Evolutionary conservation across 2,329 filamentous ascomycete species (phyloP).

Genomic region (Xenosphaeropsis pyriputrescens): DNA sequence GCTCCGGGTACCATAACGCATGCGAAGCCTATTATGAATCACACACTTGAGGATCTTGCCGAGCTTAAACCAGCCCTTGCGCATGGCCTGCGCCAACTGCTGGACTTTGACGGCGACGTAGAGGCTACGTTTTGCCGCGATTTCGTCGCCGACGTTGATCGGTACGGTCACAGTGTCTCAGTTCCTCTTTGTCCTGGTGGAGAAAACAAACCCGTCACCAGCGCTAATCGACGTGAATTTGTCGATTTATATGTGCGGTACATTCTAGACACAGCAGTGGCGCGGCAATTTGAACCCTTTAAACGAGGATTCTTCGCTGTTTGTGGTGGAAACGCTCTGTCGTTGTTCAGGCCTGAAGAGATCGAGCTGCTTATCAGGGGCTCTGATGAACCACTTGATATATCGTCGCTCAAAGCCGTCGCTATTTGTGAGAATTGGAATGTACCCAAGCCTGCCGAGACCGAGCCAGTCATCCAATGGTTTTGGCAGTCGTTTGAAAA

Average conservation of each 20-base stretch:
- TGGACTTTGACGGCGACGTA: conserved; percentile 77
- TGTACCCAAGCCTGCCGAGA: conserved; percentile 33
- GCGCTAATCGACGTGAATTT: conserved; percentile 69
- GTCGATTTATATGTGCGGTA: conserved; percentile 75
- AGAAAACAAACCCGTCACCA: conserved; percentile 65
- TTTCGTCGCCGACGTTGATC: conserved; percentile 65
- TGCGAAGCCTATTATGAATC: conserved; percentile 48
- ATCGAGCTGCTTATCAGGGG: conserved; percentile 79
- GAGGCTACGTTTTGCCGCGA: conserved; percentile 67
- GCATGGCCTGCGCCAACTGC: conserved; percentile 56
- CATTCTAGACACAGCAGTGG: conserved; percentile 62
- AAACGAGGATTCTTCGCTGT: conserved; percentile 89
- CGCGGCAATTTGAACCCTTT: conserved; percentile 82
- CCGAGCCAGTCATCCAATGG: conserved; percentile 60
- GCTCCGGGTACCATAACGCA: conserved; percentile 37
- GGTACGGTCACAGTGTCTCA: conserved; percentile 53
- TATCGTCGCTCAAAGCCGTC: conserved; percentile 59
- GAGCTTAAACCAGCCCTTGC: conserved; percentile 70
- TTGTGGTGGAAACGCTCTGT: conserved; percentile 76
- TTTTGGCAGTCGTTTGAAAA: conserved; percentile 75
- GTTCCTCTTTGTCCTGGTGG: conserved; percentile 64
- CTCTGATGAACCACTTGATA: conserved; percentile 71
- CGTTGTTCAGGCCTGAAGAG: conserved; percentile 78
- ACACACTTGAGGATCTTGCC: conserved; percentile 67
- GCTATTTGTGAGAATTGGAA: conserved; percentile 76